A percentile compares a stretch with the other conserved stretches of the same genome.
Conservation (phyloP, 208 protist species). For the Wallacemonas rigidus region DNA sequence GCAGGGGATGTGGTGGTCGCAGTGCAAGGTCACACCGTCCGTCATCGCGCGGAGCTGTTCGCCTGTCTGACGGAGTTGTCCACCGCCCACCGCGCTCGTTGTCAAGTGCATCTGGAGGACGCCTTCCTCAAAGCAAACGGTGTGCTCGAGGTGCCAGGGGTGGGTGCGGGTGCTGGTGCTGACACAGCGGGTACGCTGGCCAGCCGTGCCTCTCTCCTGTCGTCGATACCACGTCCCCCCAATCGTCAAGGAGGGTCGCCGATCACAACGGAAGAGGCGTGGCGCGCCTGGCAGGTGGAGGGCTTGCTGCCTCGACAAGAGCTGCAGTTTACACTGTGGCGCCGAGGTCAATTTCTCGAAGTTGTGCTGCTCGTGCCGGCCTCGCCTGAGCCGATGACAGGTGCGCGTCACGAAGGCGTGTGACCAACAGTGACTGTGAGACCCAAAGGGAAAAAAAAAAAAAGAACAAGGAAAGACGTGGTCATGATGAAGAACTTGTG, state of each 20-base stretch:
- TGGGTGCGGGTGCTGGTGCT: neutral
- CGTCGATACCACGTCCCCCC: neutral
- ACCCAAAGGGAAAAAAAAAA: neutral
- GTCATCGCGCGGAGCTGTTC: slow-evolving; percentile 57
- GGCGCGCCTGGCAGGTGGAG: slow-evolving; percentile 4
- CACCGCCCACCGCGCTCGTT: slow-evolving; percentile 46
- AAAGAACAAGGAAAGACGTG: neutral
- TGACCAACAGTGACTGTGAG: neutral
- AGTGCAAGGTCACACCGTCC: slow-evolving; percentile 40
- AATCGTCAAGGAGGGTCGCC: neutral
- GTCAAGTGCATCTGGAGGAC: slow-evolving; percentile 37
- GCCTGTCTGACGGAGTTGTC: slow-evolving; percentile 45
- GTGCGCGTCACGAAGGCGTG: neutral
- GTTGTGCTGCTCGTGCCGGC: slow-evolving; percentile 7
- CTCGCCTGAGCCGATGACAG: neutral
- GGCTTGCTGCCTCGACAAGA: neutral
- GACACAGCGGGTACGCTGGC: neutral
- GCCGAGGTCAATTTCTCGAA: slow-evolving; percentile 1
- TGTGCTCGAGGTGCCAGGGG: neutral
- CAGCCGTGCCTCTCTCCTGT: neutral
- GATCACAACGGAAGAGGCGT: neutral
- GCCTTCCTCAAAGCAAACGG: slow-evolving; percentile 20
- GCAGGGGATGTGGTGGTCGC: slow-evolving; percentile 54
- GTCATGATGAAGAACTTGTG: neutral
- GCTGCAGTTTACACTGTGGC: slow-evolving; percentile 7